Conservation (phyloP, 139 green algal species). For the Chlorella vulgaris region DNA sequence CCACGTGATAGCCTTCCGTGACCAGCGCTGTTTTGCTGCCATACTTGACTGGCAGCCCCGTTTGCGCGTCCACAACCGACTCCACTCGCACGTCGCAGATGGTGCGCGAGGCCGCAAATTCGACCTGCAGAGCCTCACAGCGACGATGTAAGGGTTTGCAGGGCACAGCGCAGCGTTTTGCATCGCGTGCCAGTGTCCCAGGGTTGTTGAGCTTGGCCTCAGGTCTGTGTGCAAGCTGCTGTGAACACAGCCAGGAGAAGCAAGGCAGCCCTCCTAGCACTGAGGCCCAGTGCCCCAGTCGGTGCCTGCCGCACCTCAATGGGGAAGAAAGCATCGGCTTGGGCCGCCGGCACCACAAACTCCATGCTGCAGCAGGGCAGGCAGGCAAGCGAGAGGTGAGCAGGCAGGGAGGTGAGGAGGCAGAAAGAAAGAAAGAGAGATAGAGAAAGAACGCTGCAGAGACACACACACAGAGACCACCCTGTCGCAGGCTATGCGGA, state of each 20-base stretch:
- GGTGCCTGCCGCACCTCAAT: slow-evolving; percentile 71
- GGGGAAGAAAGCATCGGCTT: slow-evolving; percentile 91
- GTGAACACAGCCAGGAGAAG: too few relatives aligned
- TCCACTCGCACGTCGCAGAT: slow-evolving; percentile 52
- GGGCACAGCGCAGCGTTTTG: background rate
- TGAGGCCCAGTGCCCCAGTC: background rate
- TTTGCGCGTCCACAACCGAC: slow-evolving; percentile 55
- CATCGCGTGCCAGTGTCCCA: background rate
- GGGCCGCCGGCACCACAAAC: slow-evolving; percentile 87
- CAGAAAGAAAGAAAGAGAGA: too few relatives aligned
- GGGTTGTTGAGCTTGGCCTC: too few relatives aligned
- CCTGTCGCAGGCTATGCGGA: too few relatives aligned
- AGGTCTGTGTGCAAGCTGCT: too few relatives aligned
- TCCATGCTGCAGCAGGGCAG: too few relatives aligned
- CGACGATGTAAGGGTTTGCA: background rate
- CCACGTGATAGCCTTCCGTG: slow-evolving; percentile 70
- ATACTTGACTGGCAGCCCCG: slow-evolving; percentile 73
- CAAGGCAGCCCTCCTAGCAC: background rate
- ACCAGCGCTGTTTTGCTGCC: slow-evolving; percentile 53
- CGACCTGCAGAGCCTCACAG: background rate
- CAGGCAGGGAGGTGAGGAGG: too few relatives aligned
- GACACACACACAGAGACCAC: too few relatives aligned
- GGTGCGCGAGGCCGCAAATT: slow-evolving; percentile 11
- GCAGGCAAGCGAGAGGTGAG: too few relatives aligned
- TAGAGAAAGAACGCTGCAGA: too few relatives aligned